These are phyloP conservation scores for Xylaria scruposa DNA, from an alignment of 495 filamentous ascomycete genomes.

Conservation along the genomic window DNA sequence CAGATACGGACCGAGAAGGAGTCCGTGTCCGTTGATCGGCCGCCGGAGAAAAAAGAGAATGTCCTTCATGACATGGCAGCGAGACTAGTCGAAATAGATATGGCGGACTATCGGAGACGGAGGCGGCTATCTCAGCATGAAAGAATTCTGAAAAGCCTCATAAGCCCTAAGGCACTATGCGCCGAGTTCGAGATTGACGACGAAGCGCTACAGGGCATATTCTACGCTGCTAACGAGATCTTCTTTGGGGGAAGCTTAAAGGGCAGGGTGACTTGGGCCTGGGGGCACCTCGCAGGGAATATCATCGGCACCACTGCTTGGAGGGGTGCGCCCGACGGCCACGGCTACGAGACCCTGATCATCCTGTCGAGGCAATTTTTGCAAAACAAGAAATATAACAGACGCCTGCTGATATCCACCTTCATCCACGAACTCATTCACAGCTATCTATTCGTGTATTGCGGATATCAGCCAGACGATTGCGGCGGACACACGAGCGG, in stretches of 20 bases:
- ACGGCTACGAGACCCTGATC: constrained; percentile 62
- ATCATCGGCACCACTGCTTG: constrained; percentile 63
- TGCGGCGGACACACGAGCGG: constrained; percentile 61
- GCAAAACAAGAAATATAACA: constrained; percentile 51
- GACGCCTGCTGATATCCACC: constrained; percentile 60
- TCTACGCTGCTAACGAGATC: constrained; percentile 59
- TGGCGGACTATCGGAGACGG: constrained; percentile 48
- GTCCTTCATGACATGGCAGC: constrained; percentile 49
- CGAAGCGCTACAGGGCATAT: constrained; percentile 55
- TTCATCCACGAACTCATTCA: constrained; percentile 66
- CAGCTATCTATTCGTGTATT: constrained; percentile 62
- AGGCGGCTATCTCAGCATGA: constrained; percentile 56
- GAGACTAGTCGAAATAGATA: constrained; percentile 48
- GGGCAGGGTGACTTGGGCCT: constrained; percentile 60
- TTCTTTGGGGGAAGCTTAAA: constrained; percentile 60
- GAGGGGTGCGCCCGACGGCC: constrained; percentile 43
- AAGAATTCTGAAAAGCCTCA: constrained; percentile 56
- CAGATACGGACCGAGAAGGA: constrained; percentile 29
- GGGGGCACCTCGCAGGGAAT: constrained; percentile 47
- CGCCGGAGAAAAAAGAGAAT: constrained; percentile 30
- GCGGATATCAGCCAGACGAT: constrained; percentile 55
- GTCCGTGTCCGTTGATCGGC: constrained; percentile 23
- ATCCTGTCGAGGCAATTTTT: constrained; percentile 60
- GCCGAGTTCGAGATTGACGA: constrained; percentile 56
- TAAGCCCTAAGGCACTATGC: constrained; percentile 47